Base-by-base conservation (phyloP, 768 basidiomycete genomes). In the Grammothele lineata region DNA sequence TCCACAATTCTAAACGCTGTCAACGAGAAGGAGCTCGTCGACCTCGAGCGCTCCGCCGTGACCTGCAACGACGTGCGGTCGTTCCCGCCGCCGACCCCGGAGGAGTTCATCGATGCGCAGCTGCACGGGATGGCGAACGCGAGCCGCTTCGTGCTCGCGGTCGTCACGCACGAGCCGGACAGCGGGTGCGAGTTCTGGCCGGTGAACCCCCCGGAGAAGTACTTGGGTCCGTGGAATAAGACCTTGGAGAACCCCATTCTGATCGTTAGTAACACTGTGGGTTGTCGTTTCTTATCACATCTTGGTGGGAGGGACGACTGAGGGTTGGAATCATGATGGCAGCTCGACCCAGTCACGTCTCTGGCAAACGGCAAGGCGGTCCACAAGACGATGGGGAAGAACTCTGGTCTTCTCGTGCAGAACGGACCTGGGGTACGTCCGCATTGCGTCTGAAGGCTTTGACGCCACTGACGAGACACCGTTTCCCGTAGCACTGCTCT, bases 261-360 rank as follows among this genome's bases (percentile, higher is more conserved):
- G 6, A 47, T 65, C 14, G 25, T 63, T 21, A 59, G 60, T 40
- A 65, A 65, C 32, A 51, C 54, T 21, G 60, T 54, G 24, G 12
- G 51, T 19, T 0, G 5, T 11, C 11, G 45, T 18, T 48, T 48
- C 26, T 17, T n/a, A n/a, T n/a, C n/a, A n/a, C n/a, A n/a, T n/a
- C n/a, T n/a, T n/a, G n/a, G n/a, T n/a, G n/a, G n/a, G n/a, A n/a
- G n/a, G n/a, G n/a, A n/a, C n/a, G n/a, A n/a, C n/a, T n/a, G n/a
- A n/a, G n/a, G n/a, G n/a, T n/a, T 38, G 3, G 21, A 11, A 35
- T 26, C 19, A 36, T 33, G 33, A 11, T n/a, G 23, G n/a, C 27
- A 54, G 53, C 51, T 45, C 12, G 56, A 66, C 47, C 63, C 64
- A 2, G 60, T 62, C n/a, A 66, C 65, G 7, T 62, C 65, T 9